These are phyloP conservation scores for Sclerotinia sclerotiorum DNA, from an alignment of 2,329 filamentous ascomycete species.

Conservation along the genomic window DNA sequence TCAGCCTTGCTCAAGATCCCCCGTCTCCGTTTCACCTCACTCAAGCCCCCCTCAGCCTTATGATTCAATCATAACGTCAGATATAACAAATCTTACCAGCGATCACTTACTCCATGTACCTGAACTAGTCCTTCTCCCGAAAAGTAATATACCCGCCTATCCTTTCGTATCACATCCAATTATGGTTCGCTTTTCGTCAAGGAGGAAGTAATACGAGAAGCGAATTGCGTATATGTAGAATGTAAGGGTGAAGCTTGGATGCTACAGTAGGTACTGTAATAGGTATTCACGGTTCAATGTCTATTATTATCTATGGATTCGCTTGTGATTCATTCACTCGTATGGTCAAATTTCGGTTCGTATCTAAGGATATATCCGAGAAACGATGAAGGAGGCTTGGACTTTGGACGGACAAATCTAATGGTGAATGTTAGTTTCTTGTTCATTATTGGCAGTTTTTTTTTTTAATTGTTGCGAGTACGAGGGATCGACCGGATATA, in stretches of 20 bases:
- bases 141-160: background rate
- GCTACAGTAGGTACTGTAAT: no score
- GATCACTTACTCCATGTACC: background rate
- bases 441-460: background rate
- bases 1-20: background rate
- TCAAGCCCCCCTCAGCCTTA: constrained; percentile 9
- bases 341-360: constrained; percentile 3
- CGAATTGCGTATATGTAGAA: background rate
- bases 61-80: background rate
- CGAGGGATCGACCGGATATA: background rate
- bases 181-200: background rate
- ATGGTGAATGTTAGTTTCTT: background rate
- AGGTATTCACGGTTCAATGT: background rate
- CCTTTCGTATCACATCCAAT: constrained; percentile 5
- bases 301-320: background rate
- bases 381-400: background rate
- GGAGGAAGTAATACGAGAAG: background rate
- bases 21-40: background rate
- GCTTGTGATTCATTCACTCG: no score
- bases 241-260: background rate
- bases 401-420: background rate
- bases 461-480: background rate
- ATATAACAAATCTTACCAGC: background rate
- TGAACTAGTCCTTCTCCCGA: background rate
- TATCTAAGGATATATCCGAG: background rate